Conservation (phyloP, 805 yeast species). For the Cephaloascus albidus region DNA sequence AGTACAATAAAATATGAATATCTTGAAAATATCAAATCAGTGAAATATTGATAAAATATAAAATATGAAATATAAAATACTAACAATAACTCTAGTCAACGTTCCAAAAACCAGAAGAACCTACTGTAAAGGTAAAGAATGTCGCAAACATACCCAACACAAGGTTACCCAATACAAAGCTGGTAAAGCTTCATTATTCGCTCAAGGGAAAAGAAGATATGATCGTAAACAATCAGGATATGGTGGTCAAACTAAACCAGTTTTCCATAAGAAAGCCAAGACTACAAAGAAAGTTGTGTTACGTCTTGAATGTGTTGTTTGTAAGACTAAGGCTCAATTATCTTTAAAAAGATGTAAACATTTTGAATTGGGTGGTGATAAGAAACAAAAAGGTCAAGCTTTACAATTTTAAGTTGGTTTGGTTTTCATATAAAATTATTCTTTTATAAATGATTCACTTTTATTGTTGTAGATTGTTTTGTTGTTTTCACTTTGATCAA, state of each 20-base stretch:
- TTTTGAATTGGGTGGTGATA: slow-evolving; percentile 99
- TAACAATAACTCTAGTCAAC: slow-evolving; percentile 61
- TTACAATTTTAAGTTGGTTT: slow-evolving; percentile 81
- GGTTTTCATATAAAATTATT: background rate
- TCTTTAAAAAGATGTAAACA: slow-evolving; percentile 99
- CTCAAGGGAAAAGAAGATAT: slow-evolving; percentile 99
- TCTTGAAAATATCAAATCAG: too few species aligned
- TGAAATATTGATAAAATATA: too few species aligned
- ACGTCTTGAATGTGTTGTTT: slow-evolving; percentile 96
- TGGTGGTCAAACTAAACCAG: slow-evolving; percentile 99
- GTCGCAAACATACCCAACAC: slow-evolving; percentile 99
- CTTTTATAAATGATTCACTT: background rate
- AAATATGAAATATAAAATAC: too few species aligned
- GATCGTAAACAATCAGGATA: slow-evolving; percentile 99
- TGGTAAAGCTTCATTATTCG: slow-evolving; percentile 98
- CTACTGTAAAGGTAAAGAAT: slow-evolving; percentile 98
- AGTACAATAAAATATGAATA: too few species aligned
- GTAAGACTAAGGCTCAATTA: slow-evolving; percentile 98
- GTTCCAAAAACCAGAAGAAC: slow-evolving; percentile 99
- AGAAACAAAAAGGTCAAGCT: slow-evolving; percentile 99
- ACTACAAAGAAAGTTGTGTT: slow-evolving; percentile 99
- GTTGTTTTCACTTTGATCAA: too few species aligned
- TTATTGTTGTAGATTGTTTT: too few species aligned
- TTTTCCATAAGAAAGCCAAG: slow-evolving; percentile 99
- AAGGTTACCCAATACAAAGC: slow-evolving; percentile 99